Evolutionary conservation across 1,139 yeast species (phyloP), one percentile per base, ranked within the genome.

Genomic region (Arxiozyma bovina): DNA sequence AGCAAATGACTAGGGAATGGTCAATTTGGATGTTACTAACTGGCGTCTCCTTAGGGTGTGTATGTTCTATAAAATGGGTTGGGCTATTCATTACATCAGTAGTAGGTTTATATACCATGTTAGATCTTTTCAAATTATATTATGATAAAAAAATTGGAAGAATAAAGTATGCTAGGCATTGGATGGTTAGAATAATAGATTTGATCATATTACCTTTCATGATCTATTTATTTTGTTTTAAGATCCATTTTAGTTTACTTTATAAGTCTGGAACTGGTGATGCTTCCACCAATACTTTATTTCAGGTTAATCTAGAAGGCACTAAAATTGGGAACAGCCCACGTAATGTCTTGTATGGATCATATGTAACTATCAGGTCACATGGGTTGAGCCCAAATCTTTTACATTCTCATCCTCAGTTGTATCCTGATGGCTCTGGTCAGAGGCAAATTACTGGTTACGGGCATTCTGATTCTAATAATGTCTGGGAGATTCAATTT

Each of bases 1-100:
- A 63, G n/a, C 77, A 82, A 51, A 73, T 83, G 56, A 69, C 80
- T 0, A 45, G 52, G 1, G 58, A 63, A 43, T 85, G 90, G 70
- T 65, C 77, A 18, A 60, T 64, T 23, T 84, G 90, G 90, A 70
- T 84, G 67, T 52, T 77, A 5, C 63, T 84, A 20, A 82, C 94
- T 1, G 99, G 99, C 8, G 57, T 86, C 7, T 81, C 90, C 12
- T 81, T 94, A 60, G 99, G 99, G 0, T 87, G 96, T 69, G 98
- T 91, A 17, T 85, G 91, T 62, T 83, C 96, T 51, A 95, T 91
- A 45, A 93, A 93, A 73, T 89, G 96, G 97, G 98, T 93, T 22
- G 99, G 99, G 4, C 71, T 91, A 51, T 90, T 93, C 66, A 82
- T 87, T 48, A 94, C 96, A 11, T 78, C 81, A 0, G 73, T 91